Evolutionary conservation across 495 filamentous ascomycete species (phyloP), one percentile per base, ranked within the genome.

Genomic region (Parathielavia hyrcaniae): DNA sequence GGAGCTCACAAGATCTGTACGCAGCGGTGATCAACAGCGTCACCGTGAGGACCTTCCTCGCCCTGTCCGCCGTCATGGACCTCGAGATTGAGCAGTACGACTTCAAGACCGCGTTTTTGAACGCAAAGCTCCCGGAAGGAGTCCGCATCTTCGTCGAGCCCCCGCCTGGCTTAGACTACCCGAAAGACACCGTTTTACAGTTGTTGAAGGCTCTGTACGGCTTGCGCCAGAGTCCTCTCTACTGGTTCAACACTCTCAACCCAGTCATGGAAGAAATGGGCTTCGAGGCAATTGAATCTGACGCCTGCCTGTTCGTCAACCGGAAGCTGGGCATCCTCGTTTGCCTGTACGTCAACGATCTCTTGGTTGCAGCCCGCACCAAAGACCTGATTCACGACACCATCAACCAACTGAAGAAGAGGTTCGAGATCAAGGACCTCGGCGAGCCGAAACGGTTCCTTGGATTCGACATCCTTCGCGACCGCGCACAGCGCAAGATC

Each of bases 191-290:
- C n/a, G n/a, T n/a, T n/a, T n/a, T n/a, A n/a, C n/a, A n/a, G n/a
- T n/a, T n/a, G n/a, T n/a, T n/a, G n/a, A 60, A 50, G 38, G 51
- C 51, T 13, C 41, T 59, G 1, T 59, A 59, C 16, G 19, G 57
- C 3, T 10, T 59, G 0, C 32, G 35, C 5, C 0, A 22, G 13
- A 50, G 44, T 1, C 51, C 38, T 11, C 30, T 60, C 7, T 60
- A 60, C 58, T 60, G 36, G 58, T 60, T 60, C 17, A 2, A n/a
- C 0, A 55, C 36, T 0, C 12, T 60, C 3, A 26, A 35, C 11
- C 58, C 23, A 4, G 32, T 61, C 0, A 38, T 61, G n/a, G 40
- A 52, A 13, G 30, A 32, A 19, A 13, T 61, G 4, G 46, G 58
- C n/a, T 55, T 56, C 10, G 14, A 50, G 1, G 8, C 36, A 6